Percentiles rank a stretch among this genome's conserved stretches.
Evolutionary conservation across 2,329 filamentous ascomycete species (phyloP).

Genomic region (Alternaria ventricosa): DNA sequence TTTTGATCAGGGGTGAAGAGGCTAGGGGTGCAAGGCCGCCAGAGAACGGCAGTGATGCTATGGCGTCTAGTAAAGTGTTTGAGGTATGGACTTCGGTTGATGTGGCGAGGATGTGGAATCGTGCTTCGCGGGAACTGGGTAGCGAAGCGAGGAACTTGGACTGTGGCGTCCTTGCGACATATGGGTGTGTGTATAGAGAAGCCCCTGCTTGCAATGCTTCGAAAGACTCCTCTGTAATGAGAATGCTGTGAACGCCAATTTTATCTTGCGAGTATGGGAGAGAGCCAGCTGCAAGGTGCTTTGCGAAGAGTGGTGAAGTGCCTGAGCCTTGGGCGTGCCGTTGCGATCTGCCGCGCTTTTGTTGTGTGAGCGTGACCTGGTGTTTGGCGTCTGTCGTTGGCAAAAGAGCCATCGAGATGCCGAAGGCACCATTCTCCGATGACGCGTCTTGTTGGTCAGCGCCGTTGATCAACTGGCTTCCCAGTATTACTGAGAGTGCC

Average conservation of each 20-base stretch:
- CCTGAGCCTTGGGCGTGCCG: constrained; percentile 29
- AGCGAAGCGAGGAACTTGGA: constrained; percentile 30
- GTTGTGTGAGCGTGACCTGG: constrained; percentile 30
- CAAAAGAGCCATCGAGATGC: constrained; percentile 29
- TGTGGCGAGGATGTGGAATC: constrained; percentile 28
- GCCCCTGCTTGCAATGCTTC: constrained; percentile 26
- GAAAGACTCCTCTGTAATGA: constrained; percentile 32
- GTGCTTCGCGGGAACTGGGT: constrained; percentile 25
- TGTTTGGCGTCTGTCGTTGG: constrained; percentile 19
- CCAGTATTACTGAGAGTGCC: constrained; percentile 39
- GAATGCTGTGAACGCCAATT: constrained; percentile 28
- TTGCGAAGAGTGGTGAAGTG: constrained; percentile 41
- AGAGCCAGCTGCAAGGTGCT: constrained; percentile 41
- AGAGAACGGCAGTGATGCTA: constrained; percentile 37
- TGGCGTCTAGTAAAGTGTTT: constrained; percentile 30
- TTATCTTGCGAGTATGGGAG: constrained; percentile 34
- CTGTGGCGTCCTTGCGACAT: constrained; percentile 11
- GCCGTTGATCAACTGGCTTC: constrained; percentile 20
- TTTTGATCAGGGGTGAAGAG: constrained; percentile 28
- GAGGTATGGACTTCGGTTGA: constrained; percentile 20
- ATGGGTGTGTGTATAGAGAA: constrained; percentile 19
- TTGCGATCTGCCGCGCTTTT: constrained; percentile 33
- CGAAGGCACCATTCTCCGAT: constrained; percentile 31
- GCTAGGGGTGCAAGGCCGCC: constrained; percentile 38
- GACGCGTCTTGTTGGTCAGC: background rate